phyloP scores from a whole-genome alignment of 306 rosid species.

The Inga laurina region DNA sequence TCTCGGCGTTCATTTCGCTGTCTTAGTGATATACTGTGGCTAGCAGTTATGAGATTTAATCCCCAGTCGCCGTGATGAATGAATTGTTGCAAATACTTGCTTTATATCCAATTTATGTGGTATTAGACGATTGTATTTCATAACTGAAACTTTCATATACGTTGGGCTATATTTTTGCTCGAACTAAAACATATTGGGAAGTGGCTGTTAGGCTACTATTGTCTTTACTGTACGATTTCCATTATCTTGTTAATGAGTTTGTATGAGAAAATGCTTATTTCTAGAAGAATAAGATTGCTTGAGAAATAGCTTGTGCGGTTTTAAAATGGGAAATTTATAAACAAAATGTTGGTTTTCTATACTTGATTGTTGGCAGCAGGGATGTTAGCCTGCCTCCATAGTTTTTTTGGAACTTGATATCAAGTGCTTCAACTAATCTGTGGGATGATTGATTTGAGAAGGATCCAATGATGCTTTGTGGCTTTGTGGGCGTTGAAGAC shows the following conservation, averaged over 20 bases:
- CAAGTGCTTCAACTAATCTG: too few relatives aligned
- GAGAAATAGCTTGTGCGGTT: neutral
- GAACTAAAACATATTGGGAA: too few relatives aligned
- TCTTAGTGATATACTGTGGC: neutral
- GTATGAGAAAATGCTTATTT: neutral
- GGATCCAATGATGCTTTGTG: too few relatives aligned
- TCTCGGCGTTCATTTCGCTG: neutral
- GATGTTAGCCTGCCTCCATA: too few relatives aligned
- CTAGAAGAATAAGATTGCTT: neutral
- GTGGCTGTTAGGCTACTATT: too few relatives aligned
- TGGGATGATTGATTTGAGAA: too few relatives aligned
- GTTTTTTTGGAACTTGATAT: too few relatives aligned
- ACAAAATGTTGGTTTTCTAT: neutral
- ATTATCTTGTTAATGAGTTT: neutral
- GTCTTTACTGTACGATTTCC: too few relatives aligned
- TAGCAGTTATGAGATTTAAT: neutral
- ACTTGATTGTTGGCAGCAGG: too few relatives aligned
- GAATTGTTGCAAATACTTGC: neutral
- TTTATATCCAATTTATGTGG: neutral
- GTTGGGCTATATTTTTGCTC: too few relatives aligned
- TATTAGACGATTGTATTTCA: neutral
- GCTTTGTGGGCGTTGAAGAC: too few relatives aligned
- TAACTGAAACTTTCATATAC: too few relatives aligned
- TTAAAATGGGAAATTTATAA: constrained; percentile 4
- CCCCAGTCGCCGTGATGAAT: neutral